phyloP scores from a whole-genome alignment of 495 filamentous ascomycete species.

The Penicillium angulare region DNA sequence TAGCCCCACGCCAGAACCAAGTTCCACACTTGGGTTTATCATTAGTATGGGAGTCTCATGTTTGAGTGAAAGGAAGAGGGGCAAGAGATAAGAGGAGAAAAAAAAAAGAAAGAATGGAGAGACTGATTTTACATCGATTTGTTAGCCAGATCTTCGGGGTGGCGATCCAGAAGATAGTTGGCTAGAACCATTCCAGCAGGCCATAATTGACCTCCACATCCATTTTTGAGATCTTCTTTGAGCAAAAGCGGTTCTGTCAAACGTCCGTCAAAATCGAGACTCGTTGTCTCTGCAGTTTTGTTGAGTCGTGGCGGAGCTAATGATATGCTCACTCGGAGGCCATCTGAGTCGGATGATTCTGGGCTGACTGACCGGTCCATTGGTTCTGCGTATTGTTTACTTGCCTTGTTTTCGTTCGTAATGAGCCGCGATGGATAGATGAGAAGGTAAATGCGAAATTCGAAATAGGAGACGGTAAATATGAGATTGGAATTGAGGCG shows the following conservation, averaged over 20 bases:
- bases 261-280: conserved; percentile 71
- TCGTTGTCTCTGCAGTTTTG: conserved; percentile 62
- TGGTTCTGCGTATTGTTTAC: neutral
- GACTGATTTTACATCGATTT: conserved; percentile 62
- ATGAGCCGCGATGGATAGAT: neutral
- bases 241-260: conserved; percentile 67
- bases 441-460: neutral
- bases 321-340: conserved; percentile 57
- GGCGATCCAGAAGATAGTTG: conserved; percentile 76
- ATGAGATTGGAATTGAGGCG: neutral
- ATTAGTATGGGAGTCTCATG: neutral
- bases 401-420: neutral
- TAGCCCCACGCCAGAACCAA: conserved; percentile 89
- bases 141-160: conserved; percentile 54
- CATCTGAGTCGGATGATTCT: conserved; percentile 27
- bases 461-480: neutral
- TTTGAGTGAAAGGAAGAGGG: conserved; percentile 4
- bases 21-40: conserved; percentile 65
- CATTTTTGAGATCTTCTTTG: conserved; percentile 78
- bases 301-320: conserved; percentile 63
- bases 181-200: conserved; percentile 86
- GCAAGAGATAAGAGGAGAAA: conserved; percentile 2
- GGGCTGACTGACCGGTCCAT: conserved; percentile 18
- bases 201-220: conserved; percentile 92
- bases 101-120: too few species aligned